These are phyloP conservation scores for Sporothrix variecibatus DNA, from an alignment of 2,329 filamentous ascomycete species.

Conservation along the genomic window DNA sequence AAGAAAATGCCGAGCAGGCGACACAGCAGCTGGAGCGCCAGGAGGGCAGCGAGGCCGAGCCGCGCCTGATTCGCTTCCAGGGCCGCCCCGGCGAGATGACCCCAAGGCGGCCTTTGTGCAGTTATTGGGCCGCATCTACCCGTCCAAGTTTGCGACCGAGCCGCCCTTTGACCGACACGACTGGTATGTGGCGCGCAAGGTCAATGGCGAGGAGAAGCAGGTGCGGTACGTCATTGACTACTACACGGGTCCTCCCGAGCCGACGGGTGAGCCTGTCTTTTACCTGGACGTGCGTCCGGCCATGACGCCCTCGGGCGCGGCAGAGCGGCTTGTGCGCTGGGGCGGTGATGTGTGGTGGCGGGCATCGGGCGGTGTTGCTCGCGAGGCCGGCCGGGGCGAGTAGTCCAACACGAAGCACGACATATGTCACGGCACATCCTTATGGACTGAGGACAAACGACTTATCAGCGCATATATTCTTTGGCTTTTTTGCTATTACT, in stretches of 20 bases:
- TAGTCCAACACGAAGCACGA: not conserved
- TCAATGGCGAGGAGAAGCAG: slow-evolving; percentile 69
- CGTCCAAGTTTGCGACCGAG: slow-evolving; percentile 75
- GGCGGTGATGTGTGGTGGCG: slow-evolving; percentile 93
- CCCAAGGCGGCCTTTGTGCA: slow-evolving; percentile 88
- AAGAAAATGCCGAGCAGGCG: slow-evolving; percentile 55
- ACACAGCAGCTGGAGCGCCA: slow-evolving; percentile 44
- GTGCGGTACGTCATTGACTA: slow-evolving; percentile 97
- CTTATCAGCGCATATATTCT: not conserved
- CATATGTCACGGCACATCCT: not conserved
- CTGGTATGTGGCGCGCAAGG: slow-evolving; percentile 83
- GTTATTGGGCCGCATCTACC: slow-evolving; percentile 76
- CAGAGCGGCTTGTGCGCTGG: slow-evolving; percentile 84
- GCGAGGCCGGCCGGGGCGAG: slow-evolving; percentile 40
- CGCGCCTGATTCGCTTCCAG: slow-evolving; percentile 82
- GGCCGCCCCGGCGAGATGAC: slow-evolving; percentile 87
- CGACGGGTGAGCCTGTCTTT: slow-evolving; percentile 89
- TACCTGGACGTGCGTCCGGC: slow-evolving; percentile 93
- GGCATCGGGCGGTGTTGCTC: slow-evolving; percentile 71
- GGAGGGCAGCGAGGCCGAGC: slow-evolving; percentile 43
- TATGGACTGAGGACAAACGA: not conserved
- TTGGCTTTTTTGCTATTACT: not conserved
- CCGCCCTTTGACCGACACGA: slow-evolving; percentile 96
- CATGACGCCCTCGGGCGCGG: slow-evolving; percentile 74
- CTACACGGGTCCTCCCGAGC: slow-evolving; percentile 80